These are phyloP conservation scores for Pyrus bretschneideri DNA, from an alignment of 306 rosid genomes.

Conservation along the genomic window DNA sequence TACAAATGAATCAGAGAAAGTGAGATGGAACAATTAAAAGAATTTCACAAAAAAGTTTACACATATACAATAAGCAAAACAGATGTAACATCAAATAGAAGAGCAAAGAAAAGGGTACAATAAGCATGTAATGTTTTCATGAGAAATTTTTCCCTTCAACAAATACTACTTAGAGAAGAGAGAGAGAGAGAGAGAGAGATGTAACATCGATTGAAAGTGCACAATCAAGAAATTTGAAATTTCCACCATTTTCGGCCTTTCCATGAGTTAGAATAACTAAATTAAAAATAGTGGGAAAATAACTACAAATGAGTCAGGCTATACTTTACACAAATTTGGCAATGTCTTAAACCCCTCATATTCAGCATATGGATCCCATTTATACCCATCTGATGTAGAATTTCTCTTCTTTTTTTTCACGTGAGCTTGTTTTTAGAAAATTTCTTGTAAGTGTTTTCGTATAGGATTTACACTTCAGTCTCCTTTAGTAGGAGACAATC, in stretches of 20 bases:
- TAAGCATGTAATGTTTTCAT: not conserved
- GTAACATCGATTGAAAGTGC: no score
- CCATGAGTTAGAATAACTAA: no score
- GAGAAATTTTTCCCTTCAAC: slow-evolving; percentile 21
- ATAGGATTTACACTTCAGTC: no score
- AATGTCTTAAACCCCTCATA: no score
- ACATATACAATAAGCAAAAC: not conserved
- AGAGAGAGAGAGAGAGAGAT: not conserved
- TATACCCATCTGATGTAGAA: not conserved
- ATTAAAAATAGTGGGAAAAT: no score
- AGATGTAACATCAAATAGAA: not conserved
- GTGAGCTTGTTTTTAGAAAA: no score
- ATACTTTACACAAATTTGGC: no score
- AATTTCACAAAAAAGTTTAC: not conserved
- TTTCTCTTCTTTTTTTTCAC: not conserved
- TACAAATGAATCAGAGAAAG: not conserved
- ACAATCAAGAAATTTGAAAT: no score
- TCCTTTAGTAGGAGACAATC: not conserved
- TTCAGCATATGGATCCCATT: not conserved
- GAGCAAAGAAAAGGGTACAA: not conserved
- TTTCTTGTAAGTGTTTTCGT: not conserved
- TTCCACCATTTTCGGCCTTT: no score
- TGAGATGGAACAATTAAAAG: not conserved
- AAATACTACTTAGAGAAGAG: slow-evolving; percentile 39
- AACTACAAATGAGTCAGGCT: no score